Percentiles rank a stretch among this genome's conserved stretches.
Conservation (phyloP, 371 early-diverging fungal genomes). For the Mucor piriformis region DNA sequence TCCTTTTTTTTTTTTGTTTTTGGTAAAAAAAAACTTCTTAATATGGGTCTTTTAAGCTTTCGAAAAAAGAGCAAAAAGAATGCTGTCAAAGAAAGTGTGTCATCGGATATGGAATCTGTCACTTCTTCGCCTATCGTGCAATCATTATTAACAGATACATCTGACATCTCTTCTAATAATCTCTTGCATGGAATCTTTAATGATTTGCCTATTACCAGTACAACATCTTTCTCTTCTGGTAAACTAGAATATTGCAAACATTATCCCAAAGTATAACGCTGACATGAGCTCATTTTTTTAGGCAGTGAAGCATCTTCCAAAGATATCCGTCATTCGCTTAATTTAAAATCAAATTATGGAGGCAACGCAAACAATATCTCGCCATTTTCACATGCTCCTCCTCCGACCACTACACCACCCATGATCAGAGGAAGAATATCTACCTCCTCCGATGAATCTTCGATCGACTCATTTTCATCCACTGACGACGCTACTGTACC, state of each 20-base stretch:
- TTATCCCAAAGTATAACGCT: neutral
- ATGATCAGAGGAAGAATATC: neutral
- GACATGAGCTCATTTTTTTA: neutral
- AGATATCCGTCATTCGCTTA: neutral
- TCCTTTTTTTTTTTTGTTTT: neutral
- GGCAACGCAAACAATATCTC: neutral
- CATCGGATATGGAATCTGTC: neutral
- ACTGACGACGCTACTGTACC: neutral
- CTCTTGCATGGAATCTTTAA: slow-evolving; percentile 18
- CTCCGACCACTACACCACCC: too few species aligned
- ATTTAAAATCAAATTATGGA: neutral
- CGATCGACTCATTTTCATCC: neutral
- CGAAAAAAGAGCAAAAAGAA: slow-evolving; percentile 4
- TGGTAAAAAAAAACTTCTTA: neutral
- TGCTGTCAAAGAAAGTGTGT: neutral
- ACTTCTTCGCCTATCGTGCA: neutral
- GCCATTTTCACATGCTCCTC: neutral
- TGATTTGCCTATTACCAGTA: neutral
- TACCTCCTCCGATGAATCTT: neutral
- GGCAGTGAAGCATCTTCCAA: neutral
- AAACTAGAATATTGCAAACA: neutral
- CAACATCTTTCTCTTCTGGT: neutral
- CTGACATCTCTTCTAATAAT: slow-evolving; percentile 9
- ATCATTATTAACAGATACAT: slow-evolving; percentile 6
- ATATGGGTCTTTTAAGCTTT: slow-evolving; percentile 16